Evolutionary conservation across 108 stramenopile genomes (phyloP), one percentile per base, ranked within the genome.

Genomic region (Fragilariopsis cylindrus): DNA sequence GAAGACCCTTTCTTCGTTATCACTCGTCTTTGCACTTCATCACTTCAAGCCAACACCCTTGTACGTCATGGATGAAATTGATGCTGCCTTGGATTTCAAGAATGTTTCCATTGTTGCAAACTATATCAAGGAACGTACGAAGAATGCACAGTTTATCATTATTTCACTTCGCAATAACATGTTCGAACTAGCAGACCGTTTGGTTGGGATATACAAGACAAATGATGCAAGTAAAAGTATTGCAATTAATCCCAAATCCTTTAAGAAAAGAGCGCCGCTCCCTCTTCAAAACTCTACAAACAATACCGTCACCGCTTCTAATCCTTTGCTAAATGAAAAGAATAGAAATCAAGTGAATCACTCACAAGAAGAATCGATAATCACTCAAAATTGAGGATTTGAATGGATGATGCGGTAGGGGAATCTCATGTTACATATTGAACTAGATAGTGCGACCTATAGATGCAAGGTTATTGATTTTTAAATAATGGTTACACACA

Each of bases 61-160:
- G 50, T 99, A 98, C 76, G 99, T 99, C 52, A 99, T 99, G 99
- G 99, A 99, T 81, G 99, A 99, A 76, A 98, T 99, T 69, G 99
- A 99, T 75, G 99, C 99, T 4, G 99, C 99, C 4, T 80, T 99
- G 64, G 99, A 99, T 75, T 99, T 98, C 92, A 98, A 98, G 85
- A 99, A 99, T 77, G 99, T 99, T 11, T 98, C 97, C 19, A 98
- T 99, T 76, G 97, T 99, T 8, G 99, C 96, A 16, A 97, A 98
- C 87, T 99, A 99, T 83, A 98, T 99, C 94, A 99, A 99, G 87
- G 98, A 99, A 72, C 88, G 99, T 57, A 98, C 97, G 16, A 91
- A 95, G 78, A 96, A 98, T 81, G 99, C 99, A 4, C 99, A 99
- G 71, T 99, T 99, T 74, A 94, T 99, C 75, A 97, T 99, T 78